Conservation (phyloP, 2,329 filamentous ascomycete genomes). For the Thielaviopsis ethacetica region DNA sequence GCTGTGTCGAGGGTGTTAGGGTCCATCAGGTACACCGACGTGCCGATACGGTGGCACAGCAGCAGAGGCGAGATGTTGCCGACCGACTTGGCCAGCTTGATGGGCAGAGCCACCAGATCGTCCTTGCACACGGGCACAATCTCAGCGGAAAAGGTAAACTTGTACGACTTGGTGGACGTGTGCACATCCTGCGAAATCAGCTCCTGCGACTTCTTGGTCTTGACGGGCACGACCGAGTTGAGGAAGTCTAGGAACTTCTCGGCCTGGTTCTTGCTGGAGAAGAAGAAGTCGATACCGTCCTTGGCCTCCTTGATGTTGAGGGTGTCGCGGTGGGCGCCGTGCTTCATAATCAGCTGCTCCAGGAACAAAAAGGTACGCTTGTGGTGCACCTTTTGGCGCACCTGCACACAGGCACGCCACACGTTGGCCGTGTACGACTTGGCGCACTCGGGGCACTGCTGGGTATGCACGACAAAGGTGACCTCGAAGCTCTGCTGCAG, state of each 20-base stretch:
- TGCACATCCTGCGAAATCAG: constrained; percentile 88
- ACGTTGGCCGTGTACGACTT: constrained; percentile 96
- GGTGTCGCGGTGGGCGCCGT: constrained; percentile 76
- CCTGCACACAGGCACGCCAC: constrained; percentile 85
- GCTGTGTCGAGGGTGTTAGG: constrained; percentile 80
- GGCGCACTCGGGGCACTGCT: constrained; percentile 87
- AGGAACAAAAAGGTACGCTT: constrained; percentile 62
- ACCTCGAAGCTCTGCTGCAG: constrained; percentile 94
- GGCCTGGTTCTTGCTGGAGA: constrained; percentile 73
- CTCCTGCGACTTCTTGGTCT: constrained; percentile 61
- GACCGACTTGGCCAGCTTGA: constrained; percentile 70
- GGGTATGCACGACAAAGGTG: constrained; percentile 73
- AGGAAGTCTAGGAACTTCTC: constrained; percentile 88
- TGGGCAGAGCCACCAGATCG: constrained; percentile 82
- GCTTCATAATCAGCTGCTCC: constrained; percentile 91
- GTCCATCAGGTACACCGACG: constrained; percentile 76
- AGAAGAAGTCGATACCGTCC: constrained; percentile 94
- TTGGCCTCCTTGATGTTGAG: constrained; percentile 97
- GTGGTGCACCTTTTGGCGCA: constrained; percentile 91
- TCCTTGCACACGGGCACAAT: constrained; percentile 94
- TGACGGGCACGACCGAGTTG: constrained; percentile 61
- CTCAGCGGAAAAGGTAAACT: constrained; percentile 82
- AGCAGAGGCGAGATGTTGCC: constrained; percentile 81
- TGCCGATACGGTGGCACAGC: constrained; percentile 78
- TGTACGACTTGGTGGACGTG: constrained; percentile 81